A percentile compares a stretch with the other conserved stretches of the same genome.
phyloP scores from a whole-genome alignment of 2,329 filamentous ascomycete genomes.

The Ascocoryne sarcoides region DNA sequence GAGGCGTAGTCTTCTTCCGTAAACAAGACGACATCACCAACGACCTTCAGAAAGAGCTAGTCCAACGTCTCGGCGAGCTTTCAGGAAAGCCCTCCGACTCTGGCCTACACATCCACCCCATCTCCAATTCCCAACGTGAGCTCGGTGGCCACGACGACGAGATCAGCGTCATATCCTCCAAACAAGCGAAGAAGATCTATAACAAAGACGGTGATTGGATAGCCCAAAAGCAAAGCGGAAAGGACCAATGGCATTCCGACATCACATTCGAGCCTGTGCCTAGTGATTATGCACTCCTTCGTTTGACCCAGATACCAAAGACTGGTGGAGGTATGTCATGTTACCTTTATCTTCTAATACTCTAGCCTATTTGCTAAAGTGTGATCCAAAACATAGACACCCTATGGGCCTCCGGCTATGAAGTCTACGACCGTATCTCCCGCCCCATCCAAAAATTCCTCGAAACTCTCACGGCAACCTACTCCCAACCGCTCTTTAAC shows the following conservation, averaged over 20 bases:
- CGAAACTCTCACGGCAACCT: slow-evolving; percentile 48
- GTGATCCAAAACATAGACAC: too few relatives aligned
- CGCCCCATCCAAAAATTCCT: slow-evolving; percentile 47
- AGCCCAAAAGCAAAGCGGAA: slow-evolving; percentile 38
- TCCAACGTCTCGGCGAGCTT: slow-evolving; percentile 49
- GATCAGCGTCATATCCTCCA: slow-evolving; percentile 56
- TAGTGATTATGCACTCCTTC: slow-evolving; percentile 48
- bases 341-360: background rate
- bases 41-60: slow-evolving; percentile 57
- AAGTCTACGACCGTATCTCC: slow-evolving; percentile 56
- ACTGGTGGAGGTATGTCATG: slow-evolving; percentile 25
- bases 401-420: slow-evolving; percentile 59
- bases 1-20: slow-evolving; percentile 64
- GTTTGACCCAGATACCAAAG: slow-evolving; percentile 23
- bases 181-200: slow-evolving; percentile 44
- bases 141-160: slow-evolving; percentile 47
- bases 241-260: slow-evolving; percentile 50
- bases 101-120: slow-evolving; percentile 51
- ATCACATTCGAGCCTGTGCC: slow-evolving; percentile 58
- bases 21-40: slow-evolving; percentile 52
- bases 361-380: slow-evolving; percentile 12
- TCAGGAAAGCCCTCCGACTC: slow-evolving; percentile 48
- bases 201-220: slow-evolving; percentile 30
- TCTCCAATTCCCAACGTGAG: slow-evolving; percentile 44
- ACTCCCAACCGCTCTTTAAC: slow-evolving; percentile 41